These are phyloP conservation scores for Nectriaceae sp. DNA, from an alignment of 2,329 filamentous ascomycete species.

Conservation along the genomic window DNA sequence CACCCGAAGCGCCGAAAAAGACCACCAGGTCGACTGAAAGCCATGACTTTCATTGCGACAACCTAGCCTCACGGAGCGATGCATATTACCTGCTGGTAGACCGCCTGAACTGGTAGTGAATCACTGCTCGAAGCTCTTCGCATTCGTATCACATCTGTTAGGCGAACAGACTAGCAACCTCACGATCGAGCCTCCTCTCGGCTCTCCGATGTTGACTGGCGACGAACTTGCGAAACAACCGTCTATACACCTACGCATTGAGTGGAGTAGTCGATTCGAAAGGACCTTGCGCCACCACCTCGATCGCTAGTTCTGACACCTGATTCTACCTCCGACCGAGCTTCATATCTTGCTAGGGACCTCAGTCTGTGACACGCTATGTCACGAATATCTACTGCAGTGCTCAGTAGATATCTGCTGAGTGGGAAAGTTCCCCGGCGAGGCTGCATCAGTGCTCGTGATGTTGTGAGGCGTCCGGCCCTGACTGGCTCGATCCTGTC, in stretches of 20 bases:
- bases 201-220: too few species aligned
- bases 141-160: too few species aligned
- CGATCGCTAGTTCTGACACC: neutral
- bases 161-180: too few species aligned
- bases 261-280: too few species aligned
- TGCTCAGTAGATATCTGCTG: slow-evolving; percentile 52
- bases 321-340: neutral
- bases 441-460: slow-evolving; percentile 40
- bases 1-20: too few species aligned
- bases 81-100: neutral
- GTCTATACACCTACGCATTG: too few species aligned
- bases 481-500: slow-evolving; percentile 13
- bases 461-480: slow-evolving; percentile 15
- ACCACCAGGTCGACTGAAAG: too few species aligned
- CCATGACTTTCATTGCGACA: too few species aligned
- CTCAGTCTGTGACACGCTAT: slow-evolving; percentile 32
- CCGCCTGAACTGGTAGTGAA: neutral
- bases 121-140: neutral
- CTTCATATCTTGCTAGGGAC: neutral
- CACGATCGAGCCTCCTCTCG: too few species aligned
- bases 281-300: neutral
- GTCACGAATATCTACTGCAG: slow-evolving; percentile 44
- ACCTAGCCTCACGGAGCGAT: neutral
- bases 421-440: slow-evolving; percentile 43
- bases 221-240: too few species aligned